Conservation (phyloP, 768 basidiomycete genomes). For the Suillus sp. region DNA sequence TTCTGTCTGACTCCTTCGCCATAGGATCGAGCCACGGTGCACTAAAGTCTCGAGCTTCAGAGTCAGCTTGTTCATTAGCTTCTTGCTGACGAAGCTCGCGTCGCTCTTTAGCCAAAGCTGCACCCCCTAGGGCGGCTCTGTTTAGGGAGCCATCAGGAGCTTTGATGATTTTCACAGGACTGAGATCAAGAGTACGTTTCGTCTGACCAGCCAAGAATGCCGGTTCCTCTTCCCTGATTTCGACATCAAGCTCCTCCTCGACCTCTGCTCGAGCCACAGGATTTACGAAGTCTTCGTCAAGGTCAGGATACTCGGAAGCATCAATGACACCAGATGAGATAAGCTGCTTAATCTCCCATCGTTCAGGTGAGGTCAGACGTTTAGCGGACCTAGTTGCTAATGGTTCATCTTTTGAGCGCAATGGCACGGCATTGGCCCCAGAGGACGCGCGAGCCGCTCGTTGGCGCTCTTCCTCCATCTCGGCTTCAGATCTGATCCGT, state of each 20-base stretch:
- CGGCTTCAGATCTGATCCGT: slow-evolving; percentile 91
- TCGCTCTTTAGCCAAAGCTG: slow-evolving; percentile 92
- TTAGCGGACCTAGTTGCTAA: slow-evolving; percentile 75
- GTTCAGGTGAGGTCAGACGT: slow-evolving; percentile 91
- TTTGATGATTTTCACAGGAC: slow-evolving; percentile 97
- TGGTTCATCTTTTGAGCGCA: slow-evolving; percentile 55
- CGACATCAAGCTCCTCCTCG: slow-evolving; percentile 96
- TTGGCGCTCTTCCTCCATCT: slow-evolving; percentile 80
- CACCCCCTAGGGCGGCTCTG: slow-evolving; percentile 91
- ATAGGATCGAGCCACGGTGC: slow-evolving; percentile 99
- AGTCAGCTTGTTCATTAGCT: slow-evolving; percentile 90
- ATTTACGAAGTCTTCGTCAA: slow-evolving; percentile 84
- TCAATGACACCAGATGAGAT: slow-evolving; percentile 93
- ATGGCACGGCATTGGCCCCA: slow-evolving; percentile 86
- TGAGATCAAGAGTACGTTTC: slow-evolving; percentile 91
- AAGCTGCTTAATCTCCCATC: slow-evolving; percentile 99
- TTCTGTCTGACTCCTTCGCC: slow-evolving; percentile 81
- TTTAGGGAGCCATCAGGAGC: slow-evolving; percentile 98
- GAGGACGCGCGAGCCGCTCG: slow-evolving; percentile 65
- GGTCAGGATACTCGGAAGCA: slow-evolving; percentile 91
- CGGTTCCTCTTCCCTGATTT: slow-evolving; percentile 95
- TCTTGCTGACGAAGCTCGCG: slow-evolving; percentile 94
- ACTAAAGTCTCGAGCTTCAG: slow-evolving; percentile 91
- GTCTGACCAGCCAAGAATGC: slow-evolving; percentile 96
- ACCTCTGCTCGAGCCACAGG: slow-evolving; percentile 80